Conservation (phyloP, 139 green algal species). For the Picochlorum sp. region DNA sequence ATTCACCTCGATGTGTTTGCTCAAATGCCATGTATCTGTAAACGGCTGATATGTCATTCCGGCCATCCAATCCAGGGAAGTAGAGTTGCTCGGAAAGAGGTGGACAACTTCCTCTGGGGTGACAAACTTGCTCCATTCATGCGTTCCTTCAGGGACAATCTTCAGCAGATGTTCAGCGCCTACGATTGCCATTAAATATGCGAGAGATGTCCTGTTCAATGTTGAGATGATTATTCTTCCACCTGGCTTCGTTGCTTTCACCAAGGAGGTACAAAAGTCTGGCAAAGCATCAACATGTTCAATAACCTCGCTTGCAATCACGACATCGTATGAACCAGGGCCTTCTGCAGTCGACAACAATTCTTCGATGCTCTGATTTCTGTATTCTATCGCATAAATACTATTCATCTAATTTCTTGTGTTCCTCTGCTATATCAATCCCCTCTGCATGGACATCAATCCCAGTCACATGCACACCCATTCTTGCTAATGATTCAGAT, state of each 20-base stretch:
- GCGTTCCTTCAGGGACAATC: slow-evolving; percentile 60
- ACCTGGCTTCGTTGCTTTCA: slow-evolving; percentile 10
- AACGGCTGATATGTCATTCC: slow-evolving; percentile 55
- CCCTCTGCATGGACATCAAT: slow-evolving; percentile 44
- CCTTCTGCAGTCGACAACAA: slow-evolving; percentile 31
- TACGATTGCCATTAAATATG: slow-evolving; percentile 72
- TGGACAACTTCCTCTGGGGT: slow-evolving; percentile 73
- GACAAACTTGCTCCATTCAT: slow-evolving; percentile 85
- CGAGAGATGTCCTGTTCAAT: slow-evolving; percentile 72
- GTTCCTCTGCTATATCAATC: slow-evolving; percentile 24
- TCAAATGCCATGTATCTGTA: slow-evolving; percentile 40
- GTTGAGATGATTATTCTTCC: slow-evolving; percentile 72
- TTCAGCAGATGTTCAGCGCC: slow-evolving; percentile 70
- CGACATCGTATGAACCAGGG: slow-evolving; percentile 30
- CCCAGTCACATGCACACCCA: slow-evolving; percentile 61
- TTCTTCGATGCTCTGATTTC: slow-evolving; percentile 27
- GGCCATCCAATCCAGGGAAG: slow-evolving; percentile 33
- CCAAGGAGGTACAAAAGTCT: slow-evolving; percentile 35
- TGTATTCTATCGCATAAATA: slow-evolving; percentile 16
- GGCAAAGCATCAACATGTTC: slow-evolving; percentile 49
- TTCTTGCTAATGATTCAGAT: slow-evolving; percentile 60
- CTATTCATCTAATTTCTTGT: slow-evolving; percentile 30
- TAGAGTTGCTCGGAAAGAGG: slow-evolving; percentile 26
- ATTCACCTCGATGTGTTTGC: slow-evolving; percentile 55
- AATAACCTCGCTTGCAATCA: slow-evolving; percentile 62